Conservation (phyloP, 78 protist genomes). For the Blattamonas nauphoetae region DNA sequence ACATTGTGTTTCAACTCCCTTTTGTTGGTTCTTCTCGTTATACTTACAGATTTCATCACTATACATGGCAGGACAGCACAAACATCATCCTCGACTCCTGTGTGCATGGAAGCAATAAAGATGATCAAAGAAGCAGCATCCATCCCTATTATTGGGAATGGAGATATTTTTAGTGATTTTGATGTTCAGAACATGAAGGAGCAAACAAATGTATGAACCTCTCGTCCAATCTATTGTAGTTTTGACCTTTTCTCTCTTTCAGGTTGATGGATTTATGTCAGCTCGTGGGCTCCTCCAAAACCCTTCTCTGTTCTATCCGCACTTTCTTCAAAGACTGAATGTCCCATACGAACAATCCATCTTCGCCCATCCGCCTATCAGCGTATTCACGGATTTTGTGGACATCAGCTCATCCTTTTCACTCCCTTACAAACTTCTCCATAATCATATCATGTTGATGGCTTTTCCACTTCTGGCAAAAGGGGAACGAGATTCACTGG, state of each 20-base stretch:
- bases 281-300: constrained; percentile 14
- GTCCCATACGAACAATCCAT: no score
- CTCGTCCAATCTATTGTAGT: not conserved
- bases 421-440: not conserved
- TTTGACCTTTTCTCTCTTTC: not conserved
- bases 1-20: no score
- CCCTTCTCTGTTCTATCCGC: not conserved
- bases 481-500: not conserved
- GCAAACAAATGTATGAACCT: not conserved
- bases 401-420: not conserved
- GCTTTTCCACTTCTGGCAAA: not conserved
- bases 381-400: not conserved
- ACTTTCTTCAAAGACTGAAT: no score
- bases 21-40: no score
- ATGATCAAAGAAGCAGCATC: not conserved
- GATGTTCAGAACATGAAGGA: not conserved
- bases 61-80: not conserved
- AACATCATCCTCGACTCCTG: not conserved
- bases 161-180: not conserved
- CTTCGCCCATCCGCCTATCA: not conserved
- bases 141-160: constrained; percentile 3
- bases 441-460: constrained; percentile 1
- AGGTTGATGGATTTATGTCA: constrained; percentile 4
- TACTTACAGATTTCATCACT: not conserved
- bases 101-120: not conserved